Evolutionary conservation across 1,284 basidiomycete species (phyloP).

Genomic region (Ceratobasidium sp.): DNA sequence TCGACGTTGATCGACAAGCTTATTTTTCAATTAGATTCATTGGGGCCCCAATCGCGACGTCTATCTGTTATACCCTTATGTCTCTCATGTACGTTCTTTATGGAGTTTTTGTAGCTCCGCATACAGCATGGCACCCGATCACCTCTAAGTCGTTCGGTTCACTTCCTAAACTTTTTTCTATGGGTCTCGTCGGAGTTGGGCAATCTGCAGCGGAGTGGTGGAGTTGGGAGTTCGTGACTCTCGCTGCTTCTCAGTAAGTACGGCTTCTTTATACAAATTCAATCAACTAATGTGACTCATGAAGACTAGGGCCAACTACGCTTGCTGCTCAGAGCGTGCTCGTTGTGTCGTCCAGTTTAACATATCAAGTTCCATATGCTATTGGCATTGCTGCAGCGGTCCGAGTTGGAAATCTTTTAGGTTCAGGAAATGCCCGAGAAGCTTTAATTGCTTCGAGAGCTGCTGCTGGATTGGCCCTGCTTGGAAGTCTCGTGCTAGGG

Average conservation of each 20-base stretch:
- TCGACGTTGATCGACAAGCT: background rate
- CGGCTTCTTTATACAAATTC: background rate
- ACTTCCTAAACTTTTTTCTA: slow-evolving; percentile 75
- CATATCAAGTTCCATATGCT: slow-evolving; percentile 68
- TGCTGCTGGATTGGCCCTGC: slow-evolving; percentile 81
- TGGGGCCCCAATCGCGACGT: slow-evolving; percentile 91
- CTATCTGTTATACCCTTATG: slow-evolving; percentile 89
- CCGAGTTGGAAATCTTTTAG: slow-evolving; percentile 64
- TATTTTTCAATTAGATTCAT: slow-evolving; percentile 66
- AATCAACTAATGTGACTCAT: background rate
- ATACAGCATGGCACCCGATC: slow-evolving; percentile 88
- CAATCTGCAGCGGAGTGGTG: slow-evolving; percentile 88
- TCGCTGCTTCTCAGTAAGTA: slow-evolving; percentile 70
- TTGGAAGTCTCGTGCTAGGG: slow-evolving; percentile 72
- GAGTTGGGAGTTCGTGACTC: slow-evolving; percentile 84
- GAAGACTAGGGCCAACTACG: slow-evolving; percentile 57
- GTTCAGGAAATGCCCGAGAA: background rate
- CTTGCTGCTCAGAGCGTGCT: slow-evolving; percentile 66
- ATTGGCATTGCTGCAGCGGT: slow-evolving; percentile 87
- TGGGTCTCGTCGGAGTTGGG: slow-evolving; percentile 85
- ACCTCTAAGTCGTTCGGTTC: slow-evolving; percentile 74
- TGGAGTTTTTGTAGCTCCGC: slow-evolving; percentile 78
- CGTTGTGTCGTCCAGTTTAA: slow-evolving; percentile 48
- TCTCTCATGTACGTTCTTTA: slow-evolving; percentile 76
- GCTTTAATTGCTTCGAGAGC: slow-evolving; percentile 56